Evolutionary conservation across 2,329 filamentous ascomycete genomes (phyloP), one percentile per base, ranked within the genome.

Genomic region (Exophiala sp.): DNA sequence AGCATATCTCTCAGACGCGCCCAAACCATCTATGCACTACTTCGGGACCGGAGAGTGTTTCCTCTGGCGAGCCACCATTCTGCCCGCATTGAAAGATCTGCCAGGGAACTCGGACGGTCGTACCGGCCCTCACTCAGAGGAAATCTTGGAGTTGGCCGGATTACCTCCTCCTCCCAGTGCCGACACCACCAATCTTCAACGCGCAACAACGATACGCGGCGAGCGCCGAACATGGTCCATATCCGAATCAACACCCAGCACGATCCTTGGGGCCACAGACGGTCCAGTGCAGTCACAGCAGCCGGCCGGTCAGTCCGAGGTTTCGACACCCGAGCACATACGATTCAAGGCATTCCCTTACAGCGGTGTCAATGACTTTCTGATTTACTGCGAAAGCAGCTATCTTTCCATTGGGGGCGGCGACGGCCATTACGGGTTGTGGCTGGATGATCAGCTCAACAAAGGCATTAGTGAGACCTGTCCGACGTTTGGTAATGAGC

Each of bases 281-380:
- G 11, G 53, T 53, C 29, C 40, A 23, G 51, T 57, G 2, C 56
- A 63, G 19, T 16, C 46, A 19, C 56, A 61, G 30, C 56, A 60
- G 13, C 59, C 62, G 52, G 23, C 56, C 53, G 48, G 60, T 62
- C 16, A 60, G 59, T 46, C 57, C 59, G 70, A 75, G 1, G 69
- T 77, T 1, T 77, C 75, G 21, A 81, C 81, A 2, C 79, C 82
- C 3, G 86, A 91, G 55, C 78, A 82, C 21, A 88, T 97, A 59
- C 82, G 93, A 16, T 98, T 98, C 77, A 96, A 95, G 70, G 91
- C 91, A 0, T 98, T 97, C 62, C 90, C 91, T 0, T 97, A 96
- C 64, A 94, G 86, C 49, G 93, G 93, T 3, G 80, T 95, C 34
- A 97, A 98, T 66, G 93, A 97, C 68, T 98, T 95, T 66, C 88